Percentiles rank a stretch among this genome's conserved stretches.
Evolutionary conservation across 352 stramenopile species (phyloP).

Genomic region (Globisporangium uncinulatum): DNA sequence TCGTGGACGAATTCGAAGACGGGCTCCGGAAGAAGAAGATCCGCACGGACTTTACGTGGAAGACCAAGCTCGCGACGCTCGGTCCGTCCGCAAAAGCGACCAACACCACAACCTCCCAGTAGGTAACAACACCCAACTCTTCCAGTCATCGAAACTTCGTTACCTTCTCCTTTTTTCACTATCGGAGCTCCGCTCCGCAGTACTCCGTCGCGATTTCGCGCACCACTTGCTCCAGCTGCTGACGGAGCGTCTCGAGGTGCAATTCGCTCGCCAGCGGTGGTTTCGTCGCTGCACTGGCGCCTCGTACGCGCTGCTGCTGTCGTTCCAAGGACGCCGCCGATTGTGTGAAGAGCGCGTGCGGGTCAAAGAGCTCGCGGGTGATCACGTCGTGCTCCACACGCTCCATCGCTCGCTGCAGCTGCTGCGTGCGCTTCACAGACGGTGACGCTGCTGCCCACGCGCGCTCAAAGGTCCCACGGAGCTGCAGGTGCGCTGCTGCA

Average conservation of each 20-base stretch:
- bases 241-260: constrained; percentile 32
- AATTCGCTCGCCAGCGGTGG: constrained; percentile 15
- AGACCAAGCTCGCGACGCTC: constrained; percentile 23
- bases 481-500: constrained; percentile 18
- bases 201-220: constrained; percentile 45
- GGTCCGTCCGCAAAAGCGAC: not conserved
- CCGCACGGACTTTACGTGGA: constrained; percentile 35
- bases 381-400: constrained; percentile 30
- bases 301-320: not conserved
- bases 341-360: constrained; percentile 37
- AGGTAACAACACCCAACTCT: not conserved
- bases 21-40: constrained; percentile 83
- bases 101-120: not conserved
- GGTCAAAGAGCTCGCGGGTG: constrained; percentile 37
- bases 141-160: not conserved
- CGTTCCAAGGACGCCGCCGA: constrained; percentile 17
- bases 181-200: constrained; percentile 35
- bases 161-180: constrained; percentile 1
- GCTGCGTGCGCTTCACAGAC: constrained; percentile 22
- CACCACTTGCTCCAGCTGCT: constrained; percentile 44
- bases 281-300: not conserved
- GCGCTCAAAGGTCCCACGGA: constrained; percentile 23
- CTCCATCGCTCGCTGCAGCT: constrained; percentile 40
- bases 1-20: constrained; percentile 53
- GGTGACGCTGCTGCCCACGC: constrained; percentile 37